Evolutionary conservation across 225 moss, liverwort and hornwort genomes (phyloP), one percentile per base, ranked within the genome.

Genomic region (Takakia lepidozioides): DNA sequence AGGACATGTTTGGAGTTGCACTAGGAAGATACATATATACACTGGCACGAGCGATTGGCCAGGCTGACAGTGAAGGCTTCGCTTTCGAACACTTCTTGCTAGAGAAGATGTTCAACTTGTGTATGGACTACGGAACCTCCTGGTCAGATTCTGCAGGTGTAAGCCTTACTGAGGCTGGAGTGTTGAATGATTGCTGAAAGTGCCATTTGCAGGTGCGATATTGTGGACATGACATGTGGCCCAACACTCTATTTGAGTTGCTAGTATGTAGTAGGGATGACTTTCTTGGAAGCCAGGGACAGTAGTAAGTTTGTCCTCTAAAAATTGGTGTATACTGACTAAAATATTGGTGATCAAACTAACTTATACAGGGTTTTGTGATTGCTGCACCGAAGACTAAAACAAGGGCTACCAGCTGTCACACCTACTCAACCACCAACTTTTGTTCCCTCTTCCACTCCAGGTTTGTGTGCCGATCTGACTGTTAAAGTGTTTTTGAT

Each of bases 91-190:
- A 76, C 34, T 47, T 76, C 19, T 73, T 88, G 55, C 67, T 88
- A 59, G 93, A 93, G 54, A 93, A 81, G 65, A 74, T 93, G 68
- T 93, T 93, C 55, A 78, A 81, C 55, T 71, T 93, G 44, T 93
- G 83, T 47, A 86, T 93, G 86, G 93, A 93, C 49, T 79, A 71
- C 54, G 93, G 93, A 47, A 77, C 78, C 49, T 74, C 88, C 34
- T 93, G 88, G 88, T 76, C 92, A 32, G 88, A 86, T 64, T 73
- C 88, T 61, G 65, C 85, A 29, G 81, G 83, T 39, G 64, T 68
- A 54, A 83, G 78, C 61, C 70, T 86, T 59, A 73, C 76, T 17
- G 93, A 93, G 57, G 86, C 88, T 48, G 81, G 77, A 67, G 75
- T 67, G 46, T 61, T 71, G 64, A 57, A 77, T 38, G 68, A 77